A percentile compares a stretch with the other conserved stretches of the same genome.
Conservation (phyloP, 768 basidiomycete genomes). For the Tricholoma furcatifolium region DNA sequence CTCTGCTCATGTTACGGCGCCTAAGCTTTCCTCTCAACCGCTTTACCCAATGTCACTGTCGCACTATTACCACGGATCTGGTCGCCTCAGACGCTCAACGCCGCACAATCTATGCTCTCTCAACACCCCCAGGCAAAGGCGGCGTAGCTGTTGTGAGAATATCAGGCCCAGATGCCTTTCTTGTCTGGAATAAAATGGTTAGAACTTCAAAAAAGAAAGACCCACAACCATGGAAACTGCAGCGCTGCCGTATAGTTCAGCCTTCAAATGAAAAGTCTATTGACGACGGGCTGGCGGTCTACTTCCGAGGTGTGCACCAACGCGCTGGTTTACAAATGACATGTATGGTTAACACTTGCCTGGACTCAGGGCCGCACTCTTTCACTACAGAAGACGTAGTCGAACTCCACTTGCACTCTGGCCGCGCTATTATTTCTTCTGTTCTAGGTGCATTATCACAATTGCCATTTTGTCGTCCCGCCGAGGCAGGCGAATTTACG, state of each 20-base stretch:
- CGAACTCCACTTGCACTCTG: constrained; percentile 87
- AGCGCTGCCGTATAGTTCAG: constrained; percentile 68
- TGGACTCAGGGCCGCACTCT: constrained; percentile 61
- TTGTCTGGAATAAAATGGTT: constrained; percentile 65
- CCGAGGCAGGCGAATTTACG: constrained; percentile 88
- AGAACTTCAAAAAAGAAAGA: constrained; percentile 11
- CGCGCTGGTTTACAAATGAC: background rate
- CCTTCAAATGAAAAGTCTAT: constrained; percentile 55
- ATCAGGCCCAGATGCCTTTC: constrained; percentile 70
- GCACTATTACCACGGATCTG: constrained; percentile 8
- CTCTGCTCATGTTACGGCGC: background rate
- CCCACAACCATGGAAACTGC: constrained; percentile 66
- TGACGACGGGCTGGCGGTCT: constrained; percentile 81
- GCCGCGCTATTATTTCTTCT: constrained; percentile 74
- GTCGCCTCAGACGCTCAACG: constrained; percentile 51
- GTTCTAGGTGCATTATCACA: constrained; percentile 62
- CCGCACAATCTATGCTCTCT: constrained; percentile 84
- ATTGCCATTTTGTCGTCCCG: constrained; percentile 68
- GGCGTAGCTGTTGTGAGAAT: constrained; percentile 83
- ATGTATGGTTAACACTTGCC: background rate
- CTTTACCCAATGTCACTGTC: background rate
- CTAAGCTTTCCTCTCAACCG: constrained; percentile 9
- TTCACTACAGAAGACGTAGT: constrained; percentile 83
- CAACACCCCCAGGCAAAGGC: constrained; percentile 83
- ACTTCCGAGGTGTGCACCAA: constrained; percentile 62